These are phyloP conservation scores for Sporothrix brasiliensis DNA, from an alignment of 2,329 filamentous ascomycete genomes.

Conservation along the genomic window DNA sequence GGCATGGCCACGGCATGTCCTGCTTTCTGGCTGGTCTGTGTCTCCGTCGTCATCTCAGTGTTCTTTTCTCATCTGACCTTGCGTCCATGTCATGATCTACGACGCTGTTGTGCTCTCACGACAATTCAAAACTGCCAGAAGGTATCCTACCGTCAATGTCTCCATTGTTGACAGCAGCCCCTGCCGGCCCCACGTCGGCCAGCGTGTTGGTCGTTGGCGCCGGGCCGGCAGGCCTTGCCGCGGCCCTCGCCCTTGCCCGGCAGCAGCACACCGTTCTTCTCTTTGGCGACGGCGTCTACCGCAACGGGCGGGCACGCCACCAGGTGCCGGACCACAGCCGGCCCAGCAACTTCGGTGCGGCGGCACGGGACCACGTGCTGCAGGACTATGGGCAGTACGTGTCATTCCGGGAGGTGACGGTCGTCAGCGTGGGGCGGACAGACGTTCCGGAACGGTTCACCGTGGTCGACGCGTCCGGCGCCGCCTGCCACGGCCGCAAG, in stretches of 20 bases:
- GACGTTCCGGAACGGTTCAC: neutral
- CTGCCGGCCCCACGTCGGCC: neutral
- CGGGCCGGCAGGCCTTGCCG: constrained; percentile 22
- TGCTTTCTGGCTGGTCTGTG: no score
- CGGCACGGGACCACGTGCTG: neutral
- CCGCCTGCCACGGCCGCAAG: neutral
- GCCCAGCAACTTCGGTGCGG: constrained; percentile 9
- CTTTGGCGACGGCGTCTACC: constrained; percentile 56
- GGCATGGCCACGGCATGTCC: no score
- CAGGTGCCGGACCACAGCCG: constrained; percentile 49
- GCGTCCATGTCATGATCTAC: neutral
- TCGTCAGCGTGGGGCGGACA: neutral
- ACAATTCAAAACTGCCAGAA: neutral
- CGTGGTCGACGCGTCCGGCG: neutral
- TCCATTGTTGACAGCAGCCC: neutral
- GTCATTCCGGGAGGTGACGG: neutral
- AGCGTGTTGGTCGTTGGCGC: constrained; percentile 22
- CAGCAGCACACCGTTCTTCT: constrained; percentile 53
- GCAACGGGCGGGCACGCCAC: constrained; percentile 51
- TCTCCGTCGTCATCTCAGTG: no score
- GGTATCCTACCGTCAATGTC: neutral
- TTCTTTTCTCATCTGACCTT: neutral
- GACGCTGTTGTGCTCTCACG: neutral
- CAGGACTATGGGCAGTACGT: neutral
- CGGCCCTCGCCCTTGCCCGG: constrained; percentile 47